Percentiles rank a stretch among this genome's conserved stretches.
Evolutionary conservation across 129 eudicot species (phyloP).

Genomic region (Calendula officinalis): DNA sequence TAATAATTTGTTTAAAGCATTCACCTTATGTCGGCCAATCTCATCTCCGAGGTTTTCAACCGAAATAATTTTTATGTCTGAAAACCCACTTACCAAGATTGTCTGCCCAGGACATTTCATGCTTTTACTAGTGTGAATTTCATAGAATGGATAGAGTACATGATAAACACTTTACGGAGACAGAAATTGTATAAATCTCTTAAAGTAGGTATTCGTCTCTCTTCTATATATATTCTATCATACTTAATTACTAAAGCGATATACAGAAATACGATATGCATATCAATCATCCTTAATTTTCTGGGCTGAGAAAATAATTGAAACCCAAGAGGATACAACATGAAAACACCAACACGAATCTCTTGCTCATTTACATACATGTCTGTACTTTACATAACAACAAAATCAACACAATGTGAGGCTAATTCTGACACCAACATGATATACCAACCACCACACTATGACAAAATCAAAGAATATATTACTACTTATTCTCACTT

Average conservation of each 20-base stretch:
- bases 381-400: constrained; percentile 10
- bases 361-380: constrained; percentile 29
- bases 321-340: constrained; percentile 9
- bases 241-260: not conserved
- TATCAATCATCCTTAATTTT: constrained; percentile 5
- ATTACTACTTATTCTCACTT: constrained; percentile 14
- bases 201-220: too few species aligned
- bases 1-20: too few species aligned
- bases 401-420: constrained; percentile 21
- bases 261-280: constrained; percentile 4
- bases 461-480: constrained; percentile 33
- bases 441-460: constrained; percentile 21
- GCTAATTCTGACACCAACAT: constrained; percentile 3
- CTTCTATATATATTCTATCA: constrained; percentile 6
- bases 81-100: too few species aligned
- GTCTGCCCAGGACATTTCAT: not conserved
- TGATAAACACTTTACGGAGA: not conserved
- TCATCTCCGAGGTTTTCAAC: too few species aligned
- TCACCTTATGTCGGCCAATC: too few species aligned
- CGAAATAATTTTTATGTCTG: too few species aligned
- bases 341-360: constrained; percentile 24
- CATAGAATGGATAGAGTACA: not conserved
- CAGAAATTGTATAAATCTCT: too few species aligned
- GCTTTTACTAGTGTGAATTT: not conserved
- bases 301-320: not conserved